phyloP scores from a whole-genome alignment of 768 basidiomycete genomes.

The Auricularia sp. region DNA sequence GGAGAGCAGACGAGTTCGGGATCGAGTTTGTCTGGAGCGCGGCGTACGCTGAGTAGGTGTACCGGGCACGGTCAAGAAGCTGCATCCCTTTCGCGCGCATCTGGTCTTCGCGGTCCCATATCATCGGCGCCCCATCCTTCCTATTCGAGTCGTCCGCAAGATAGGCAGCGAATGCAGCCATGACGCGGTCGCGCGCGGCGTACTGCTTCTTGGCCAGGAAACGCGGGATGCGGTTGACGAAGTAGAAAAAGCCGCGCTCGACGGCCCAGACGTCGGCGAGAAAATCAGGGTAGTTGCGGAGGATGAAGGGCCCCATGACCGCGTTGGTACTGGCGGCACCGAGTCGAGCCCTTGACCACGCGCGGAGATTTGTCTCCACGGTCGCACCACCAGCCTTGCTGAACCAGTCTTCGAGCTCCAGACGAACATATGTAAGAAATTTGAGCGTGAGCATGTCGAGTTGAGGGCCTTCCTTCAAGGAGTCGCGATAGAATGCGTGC shows the following conservation, averaged over 20 bases:
- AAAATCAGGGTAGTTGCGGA: background rate
- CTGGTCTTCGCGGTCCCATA: constrained; percentile 1
- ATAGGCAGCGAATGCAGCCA: background rate
- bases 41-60: background rate
- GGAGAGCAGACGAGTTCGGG: background rate
- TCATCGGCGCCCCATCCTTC: background rate
- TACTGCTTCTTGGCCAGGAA: background rate
- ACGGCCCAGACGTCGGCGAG: background rate
- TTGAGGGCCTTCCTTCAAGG: background rate
- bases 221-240: constrained; percentile 1
- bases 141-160: background rate
- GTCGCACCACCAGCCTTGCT: background rate
- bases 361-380: background rate
- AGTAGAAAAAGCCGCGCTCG: background rate
- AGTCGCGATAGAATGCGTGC: background rate
- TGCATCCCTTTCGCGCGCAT: background rate
- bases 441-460: constrained; percentile 1
- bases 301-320: background rate
- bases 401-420: background rate
- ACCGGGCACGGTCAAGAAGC: background rate
- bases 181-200: background rate
- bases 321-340: background rate
- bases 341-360: background rate
- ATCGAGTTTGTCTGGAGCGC: background rate
- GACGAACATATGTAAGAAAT: background rate